A percentile compares a stretch with the other conserved stretches of the same genome.
Conservation (phyloP, 352 stramenopile species). For the Phytophthora capsici region DNA sequence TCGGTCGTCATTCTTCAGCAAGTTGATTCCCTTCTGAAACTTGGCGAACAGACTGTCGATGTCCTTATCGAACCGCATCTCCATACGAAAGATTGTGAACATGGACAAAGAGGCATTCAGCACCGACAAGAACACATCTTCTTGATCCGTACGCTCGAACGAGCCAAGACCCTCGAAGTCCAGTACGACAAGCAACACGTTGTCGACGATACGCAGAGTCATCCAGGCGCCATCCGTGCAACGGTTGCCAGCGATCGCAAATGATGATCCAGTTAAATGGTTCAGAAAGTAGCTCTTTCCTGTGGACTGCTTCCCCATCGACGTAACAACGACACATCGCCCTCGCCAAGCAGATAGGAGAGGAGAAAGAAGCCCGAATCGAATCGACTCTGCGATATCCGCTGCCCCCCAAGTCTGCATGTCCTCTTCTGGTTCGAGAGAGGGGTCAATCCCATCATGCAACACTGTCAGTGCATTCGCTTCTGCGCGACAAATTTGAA, state of each 20-base stretch:
- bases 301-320: constrained; percentile 78
- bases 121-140: constrained; percentile 79
- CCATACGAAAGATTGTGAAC: constrained; percentile 79
- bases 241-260: constrained; percentile 66
- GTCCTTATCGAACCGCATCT: constrained; percentile 83
- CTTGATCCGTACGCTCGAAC: constrained; percentile 76
- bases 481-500: constrained; percentile 78
- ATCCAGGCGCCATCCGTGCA: constrained; percentile 79
- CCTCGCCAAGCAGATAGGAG: constrained; percentile 47
- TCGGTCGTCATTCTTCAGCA: constrained; percentile 66
- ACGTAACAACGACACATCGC: constrained; percentile 59
- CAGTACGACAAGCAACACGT: constrained; percentile 70
- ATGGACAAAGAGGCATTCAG: constrained; percentile 75
- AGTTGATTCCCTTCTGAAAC: constrained; percentile 70
- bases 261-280: constrained; percentile 75
- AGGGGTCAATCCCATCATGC: constrained; percentile 48
- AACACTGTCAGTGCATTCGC: constrained; percentile 64
- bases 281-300: constrained; percentile 86
- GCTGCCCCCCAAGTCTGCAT: constrained; percentile 29
- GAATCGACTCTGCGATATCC: constrained; percentile 57
- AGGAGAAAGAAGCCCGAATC: constrained; percentile 55
- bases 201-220: constrained; percentile 48
- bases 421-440: constrained; percentile 28
- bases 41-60: constrained; percentile 70
- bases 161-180: constrained; percentile 83